These are phyloP conservation scores for Sordariomycetes sp. DNA, from an alignment of 2,329 filamentous ascomycete species.

Conservation along the genomic window DNA sequence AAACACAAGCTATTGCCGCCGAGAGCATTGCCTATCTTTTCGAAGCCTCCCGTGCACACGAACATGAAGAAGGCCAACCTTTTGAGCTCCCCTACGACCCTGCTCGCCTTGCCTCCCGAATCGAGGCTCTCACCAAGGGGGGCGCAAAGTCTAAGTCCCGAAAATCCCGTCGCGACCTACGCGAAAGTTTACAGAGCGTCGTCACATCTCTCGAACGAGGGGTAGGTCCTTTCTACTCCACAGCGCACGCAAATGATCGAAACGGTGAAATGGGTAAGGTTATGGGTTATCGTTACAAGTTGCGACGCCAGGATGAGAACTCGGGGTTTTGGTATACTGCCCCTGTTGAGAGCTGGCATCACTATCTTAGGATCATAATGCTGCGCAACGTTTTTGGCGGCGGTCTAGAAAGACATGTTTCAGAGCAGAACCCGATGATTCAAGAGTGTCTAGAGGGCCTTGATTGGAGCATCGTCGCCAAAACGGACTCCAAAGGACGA, in stretches of 20 bases:
- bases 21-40: conserved; percentile 76
- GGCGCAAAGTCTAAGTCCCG: conserved; percentile 41
- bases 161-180: conserved; percentile 36
- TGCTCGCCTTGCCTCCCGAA: conserved; percentile 34
- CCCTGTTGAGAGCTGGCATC: conserved; percentile 40
- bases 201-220: conserved; percentile 44
- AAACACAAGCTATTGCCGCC: conserved; percentile 69
- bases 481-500: too few species aligned
- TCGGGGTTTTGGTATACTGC: conserved; percentile 13
- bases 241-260: conserved; percentile 35
- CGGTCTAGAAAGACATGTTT: conserved; percentile 28
- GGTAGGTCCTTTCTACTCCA: conserved; percentile 45
- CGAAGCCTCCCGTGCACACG: conserved; percentile 52
- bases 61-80: conserved; percentile 38
- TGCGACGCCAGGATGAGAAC: conserved; percentile 18
- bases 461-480: conserved; percentile 13
- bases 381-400: conserved; percentile 38
- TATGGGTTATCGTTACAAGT: conserved; percentile 35
- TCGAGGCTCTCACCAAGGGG: conserved; percentile 35
- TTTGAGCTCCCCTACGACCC: conserved; percentile 42
- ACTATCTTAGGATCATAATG: conserved; percentile 36
- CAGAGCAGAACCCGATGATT: conserved; percentile 25
- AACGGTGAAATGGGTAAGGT: conserved; percentile 11
- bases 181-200: conserved; percentile 39
- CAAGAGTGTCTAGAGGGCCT: conserved; percentile 27